Evolutionary conservation across 495 filamentous ascomycete genomes (phyloP).

Genomic region (Aspergillus cavernicola): DNA sequence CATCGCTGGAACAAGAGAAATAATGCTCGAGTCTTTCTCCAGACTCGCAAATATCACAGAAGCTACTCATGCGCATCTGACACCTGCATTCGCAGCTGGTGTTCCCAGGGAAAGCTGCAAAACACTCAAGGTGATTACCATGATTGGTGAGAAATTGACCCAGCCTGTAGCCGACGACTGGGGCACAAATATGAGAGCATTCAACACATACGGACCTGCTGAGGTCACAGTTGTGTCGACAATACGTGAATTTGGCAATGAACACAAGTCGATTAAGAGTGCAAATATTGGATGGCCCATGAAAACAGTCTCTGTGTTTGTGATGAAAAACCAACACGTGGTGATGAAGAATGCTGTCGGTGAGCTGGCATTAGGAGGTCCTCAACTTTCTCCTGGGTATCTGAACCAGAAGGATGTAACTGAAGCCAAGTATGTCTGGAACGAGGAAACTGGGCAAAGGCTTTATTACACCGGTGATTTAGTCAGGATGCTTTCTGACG

Average conservation of each 20-base stretch:
- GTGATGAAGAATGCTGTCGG: slow-evolving; percentile 40
- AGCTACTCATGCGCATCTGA: slow-evolving; percentile 39
- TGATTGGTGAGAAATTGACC: slow-evolving; percentile 95
- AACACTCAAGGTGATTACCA: slow-evolving; percentile 72
- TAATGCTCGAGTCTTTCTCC: slow-evolving; percentile 34
- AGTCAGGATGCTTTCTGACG: slow-evolving; percentile 40
- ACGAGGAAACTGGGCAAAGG: slow-evolving; percentile 17
- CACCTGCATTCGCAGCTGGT: slow-evolving; percentile 34
- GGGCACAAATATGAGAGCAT: slow-evolving; percentile 29
- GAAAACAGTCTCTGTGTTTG: slow-evolving; percentile 31
- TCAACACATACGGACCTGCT: slow-evolving; percentile 38
- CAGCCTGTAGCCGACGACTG: slow-evolving; percentile 37
- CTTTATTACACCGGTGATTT: slow-evolving; percentile 54
- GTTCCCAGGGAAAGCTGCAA: slow-evolving; percentile 27
- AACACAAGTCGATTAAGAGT: slow-evolving; percentile 27
- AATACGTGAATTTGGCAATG: slow-evolving; percentile 28
- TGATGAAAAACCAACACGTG: slow-evolving; percentile 24
- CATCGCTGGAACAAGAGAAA: slow-evolving; percentile 29
- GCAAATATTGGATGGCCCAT: slow-evolving; percentile 36
- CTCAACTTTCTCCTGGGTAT: slow-evolving; percentile 40
- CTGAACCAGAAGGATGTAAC: slow-evolving; percentile 42
- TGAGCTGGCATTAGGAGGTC: slow-evolving; percentile 43
- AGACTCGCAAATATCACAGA: slow-evolving; percentile 27
- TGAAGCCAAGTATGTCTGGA: slow-evolving; percentile 36
- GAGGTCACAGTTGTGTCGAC: slow-evolving; percentile 38